Conservation (phyloP, 768 basidiomycete genomes). For the Boletus sp. region DNA sequence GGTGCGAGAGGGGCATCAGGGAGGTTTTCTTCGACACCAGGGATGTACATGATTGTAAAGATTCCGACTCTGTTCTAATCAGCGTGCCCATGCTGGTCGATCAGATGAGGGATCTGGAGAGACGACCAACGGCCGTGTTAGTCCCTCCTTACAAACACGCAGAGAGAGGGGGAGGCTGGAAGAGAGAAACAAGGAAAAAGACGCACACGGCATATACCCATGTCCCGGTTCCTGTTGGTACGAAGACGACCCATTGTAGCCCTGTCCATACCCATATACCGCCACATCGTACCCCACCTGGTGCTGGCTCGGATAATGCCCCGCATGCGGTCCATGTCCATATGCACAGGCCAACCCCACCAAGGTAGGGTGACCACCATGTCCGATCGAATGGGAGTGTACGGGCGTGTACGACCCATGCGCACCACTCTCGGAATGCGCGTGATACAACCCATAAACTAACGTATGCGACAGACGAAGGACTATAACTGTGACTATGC, state of each 20-base stretch:
- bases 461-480: neutral
- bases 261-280: neutral
- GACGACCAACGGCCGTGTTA: neutral
- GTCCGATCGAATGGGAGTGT: constrained; percentile 6
- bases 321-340: neutral
- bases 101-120: constrained; percentile 1
- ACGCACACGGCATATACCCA: constrained; percentile 37
- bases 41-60: too few species aligned
- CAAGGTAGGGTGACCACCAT: neutral
- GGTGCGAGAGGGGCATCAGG: too few species aligned
- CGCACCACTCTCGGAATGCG: neutral
- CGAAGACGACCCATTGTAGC: neutral
- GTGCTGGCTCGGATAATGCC: too few species aligned
- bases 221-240: neutral
- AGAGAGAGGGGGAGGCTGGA: neutral
- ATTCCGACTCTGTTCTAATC: too few species aligned
- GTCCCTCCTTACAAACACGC: too few species aligned
- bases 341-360: neutral
- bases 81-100: too few species aligned
- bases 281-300: too few species aligned
- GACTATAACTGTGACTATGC: neutral
- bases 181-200: neutral
- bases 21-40: too few species aligned
- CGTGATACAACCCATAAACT: neutral
- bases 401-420: constrained; percentile 3